A percentile compares a stretch with the other conserved stretches of the same genome.
Conservation (phyloP, 805 yeast genomes). For the Starmerella vaccinii region DNA sequence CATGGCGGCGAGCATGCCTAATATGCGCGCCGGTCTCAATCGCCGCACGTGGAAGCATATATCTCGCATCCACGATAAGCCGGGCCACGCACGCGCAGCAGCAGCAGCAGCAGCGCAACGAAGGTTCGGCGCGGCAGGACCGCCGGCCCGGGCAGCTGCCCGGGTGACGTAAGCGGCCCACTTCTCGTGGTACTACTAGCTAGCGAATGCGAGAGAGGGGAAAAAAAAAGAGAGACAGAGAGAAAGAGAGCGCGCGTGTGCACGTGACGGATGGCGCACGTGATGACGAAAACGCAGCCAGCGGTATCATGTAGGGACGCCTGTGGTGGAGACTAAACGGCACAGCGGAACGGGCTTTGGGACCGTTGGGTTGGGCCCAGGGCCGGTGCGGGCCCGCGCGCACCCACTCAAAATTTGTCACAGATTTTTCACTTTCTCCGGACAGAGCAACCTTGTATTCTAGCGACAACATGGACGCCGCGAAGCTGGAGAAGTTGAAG, state of each 20-base stretch:
- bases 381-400: neutral
- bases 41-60: neutral
- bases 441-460: neutral
- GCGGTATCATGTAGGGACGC: too few species aligned
- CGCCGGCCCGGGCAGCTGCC: too few species aligned
- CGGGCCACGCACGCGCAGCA: neutral
- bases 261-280: too few species aligned
- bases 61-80: constrained; percentile 8
- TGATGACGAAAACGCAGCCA: neutral
- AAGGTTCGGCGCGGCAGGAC: too few species aligned
- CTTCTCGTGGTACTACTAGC: too few species aligned
- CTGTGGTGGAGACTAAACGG: neutral
- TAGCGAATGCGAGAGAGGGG: too few species aligned
- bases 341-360: neutral
- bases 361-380: too few species aligned
- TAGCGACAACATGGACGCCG: constrained; percentile 51
- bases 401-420: constrained; percentile 20
- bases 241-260: too few species aligned
- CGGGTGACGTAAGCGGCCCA: too few species aligned
- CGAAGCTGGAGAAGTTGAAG: constrained; percentile 77
- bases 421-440: constrained; percentile 10
- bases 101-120: neutral
- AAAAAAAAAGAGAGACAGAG: too few species aligned
- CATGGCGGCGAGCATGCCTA: too few species aligned
- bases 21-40: neutral